These are phyloP conservation scores for Blastocystis sp. DNA, from an alignment of 352 stramenopile species.

Conservation along the genomic window DNA sequence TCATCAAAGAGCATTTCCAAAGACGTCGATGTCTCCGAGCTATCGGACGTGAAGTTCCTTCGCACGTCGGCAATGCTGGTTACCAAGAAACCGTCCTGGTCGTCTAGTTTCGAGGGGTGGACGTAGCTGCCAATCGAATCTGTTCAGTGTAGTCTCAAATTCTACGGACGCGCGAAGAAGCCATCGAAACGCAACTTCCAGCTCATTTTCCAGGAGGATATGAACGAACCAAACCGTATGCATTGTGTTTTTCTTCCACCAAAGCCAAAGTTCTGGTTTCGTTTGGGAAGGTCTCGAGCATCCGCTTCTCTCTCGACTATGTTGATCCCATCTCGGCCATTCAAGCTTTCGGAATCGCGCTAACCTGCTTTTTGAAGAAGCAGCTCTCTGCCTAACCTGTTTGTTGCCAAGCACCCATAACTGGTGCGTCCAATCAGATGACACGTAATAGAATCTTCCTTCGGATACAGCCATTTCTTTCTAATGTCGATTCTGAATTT, in stretches of 20 bases:
- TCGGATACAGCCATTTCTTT: not conserved
- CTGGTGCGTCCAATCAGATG: not conserved
- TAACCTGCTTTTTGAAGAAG: slow-evolving; percentile 54
- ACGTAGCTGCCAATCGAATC: not conserved
- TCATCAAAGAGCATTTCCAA: not conserved
- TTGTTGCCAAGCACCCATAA: slow-evolving; percentile 1
- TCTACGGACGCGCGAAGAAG: slow-evolving; percentile 28
- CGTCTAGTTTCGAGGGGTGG: not conserved
- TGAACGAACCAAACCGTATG: not conserved
- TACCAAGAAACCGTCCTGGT: slow-evolving; percentile 35
- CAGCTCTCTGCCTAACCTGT: not conserved
- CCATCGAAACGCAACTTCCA: slow-evolving; percentile 55
- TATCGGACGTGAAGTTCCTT: not conserved
- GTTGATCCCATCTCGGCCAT: slow-evolving; percentile 32
- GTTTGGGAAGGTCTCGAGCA: slow-evolving; percentile 36
- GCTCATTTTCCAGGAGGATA: slow-evolving; percentile 42
- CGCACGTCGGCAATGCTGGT: not conserved
- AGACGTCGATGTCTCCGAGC: not conserved
- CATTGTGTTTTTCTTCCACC: not conserved
- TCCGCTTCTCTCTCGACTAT: slow-evolving; percentile 42
- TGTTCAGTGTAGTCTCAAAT: slow-evolving; percentile 33
- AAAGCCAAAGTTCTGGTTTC: slow-evolving; percentile 9
- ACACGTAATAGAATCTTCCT: not conserved
- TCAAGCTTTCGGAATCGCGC: slow-evolving; percentile 40
- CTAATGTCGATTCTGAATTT: slow-evolving; percentile 48